Conservation (phyloP, 805 yeast genomes). For the Barnettozyma populi region DNA sequence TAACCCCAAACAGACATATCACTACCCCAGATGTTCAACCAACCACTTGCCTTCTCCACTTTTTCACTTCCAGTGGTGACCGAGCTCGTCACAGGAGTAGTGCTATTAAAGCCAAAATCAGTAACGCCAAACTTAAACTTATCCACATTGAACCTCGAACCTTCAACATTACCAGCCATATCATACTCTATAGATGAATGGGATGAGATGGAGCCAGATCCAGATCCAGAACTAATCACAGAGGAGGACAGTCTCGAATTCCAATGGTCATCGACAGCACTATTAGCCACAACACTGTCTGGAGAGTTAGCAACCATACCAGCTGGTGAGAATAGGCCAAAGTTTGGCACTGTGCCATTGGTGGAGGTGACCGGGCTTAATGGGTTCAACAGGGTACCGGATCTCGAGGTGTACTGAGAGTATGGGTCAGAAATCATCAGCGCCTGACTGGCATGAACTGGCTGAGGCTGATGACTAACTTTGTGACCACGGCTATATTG, state of each 20-base stretch:
- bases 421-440: background rate
- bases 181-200: conserved; percentile 1
- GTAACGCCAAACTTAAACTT: conserved; percentile 3
- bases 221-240: conserved; percentile 20
- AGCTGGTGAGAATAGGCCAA: background rate
- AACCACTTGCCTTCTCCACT: conserved; percentile 18
- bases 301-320: conserved; percentile 12
- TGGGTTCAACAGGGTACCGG: background rate
- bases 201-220: conserved; percentile 16
- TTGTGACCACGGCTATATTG: background rate
- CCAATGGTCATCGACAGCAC: conserved; percentile 14
- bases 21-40: conserved; percentile 27
- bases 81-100: background rate
- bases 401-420: background rate
- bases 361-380: background rate
- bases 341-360: background rate
- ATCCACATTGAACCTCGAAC: background rate
- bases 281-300: conserved; percentile 10
- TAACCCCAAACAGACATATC: conserved; percentile 29
- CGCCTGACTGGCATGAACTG: conserved; percentile 1
- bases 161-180: background rate
- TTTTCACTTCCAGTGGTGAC: conserved; percentile 1
- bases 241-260: conserved; percentile 18
- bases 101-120: background rate
- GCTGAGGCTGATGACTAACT: conserved; percentile 4